Evolutionary conservation across 768 basidiomycete species (phyloP).

Genomic region (Mycena amicta): DNA sequence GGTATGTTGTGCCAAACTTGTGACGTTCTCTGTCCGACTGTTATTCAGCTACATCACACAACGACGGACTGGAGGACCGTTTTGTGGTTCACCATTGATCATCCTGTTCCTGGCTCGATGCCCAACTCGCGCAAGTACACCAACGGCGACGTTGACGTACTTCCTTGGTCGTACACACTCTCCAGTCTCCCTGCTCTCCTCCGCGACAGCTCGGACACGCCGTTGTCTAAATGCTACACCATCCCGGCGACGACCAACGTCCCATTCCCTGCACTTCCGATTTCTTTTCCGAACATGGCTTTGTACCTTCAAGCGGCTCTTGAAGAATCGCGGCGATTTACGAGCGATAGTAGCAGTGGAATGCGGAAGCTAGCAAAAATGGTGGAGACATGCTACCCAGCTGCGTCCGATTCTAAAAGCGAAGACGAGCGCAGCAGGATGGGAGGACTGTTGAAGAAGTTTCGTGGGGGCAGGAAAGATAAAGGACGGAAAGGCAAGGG

Average conservation of each 20-base stretch:
- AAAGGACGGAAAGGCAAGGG: slow-evolving; percentile 42
- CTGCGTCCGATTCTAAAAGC: slow-evolving; percentile 27
- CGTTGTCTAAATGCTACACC: slow-evolving; percentile 69
- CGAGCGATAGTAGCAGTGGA: slow-evolving; percentile 61
- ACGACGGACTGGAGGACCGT: slow-evolving; percentile 72
- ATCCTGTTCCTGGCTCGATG: slow-evolving; percentile 53
- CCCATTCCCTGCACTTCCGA: slow-evolving; percentile 72
- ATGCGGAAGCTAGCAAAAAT: slow-evolving; percentile 70
- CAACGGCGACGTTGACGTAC: slow-evolving; percentile 60
- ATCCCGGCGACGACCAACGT: slow-evolving; percentile 61
- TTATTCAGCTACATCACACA: slow-evolving; percentile 55
- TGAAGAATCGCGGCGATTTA: slow-evolving; percentile 64
- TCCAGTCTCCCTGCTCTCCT: slow-evolving; percentile 62
- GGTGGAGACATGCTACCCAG: slow-evolving; percentile 68
- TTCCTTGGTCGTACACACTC: slow-evolving; percentile 75
- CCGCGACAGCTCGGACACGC: slow-evolving; percentile 63
- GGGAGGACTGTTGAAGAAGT: slow-evolving; percentile 59
- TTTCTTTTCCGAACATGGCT: slow-evolving; percentile 75
- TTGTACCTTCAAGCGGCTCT: slow-evolving; percentile 74
- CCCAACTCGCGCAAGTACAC: slow-evolving; percentile 50
- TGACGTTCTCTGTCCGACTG: background rate
- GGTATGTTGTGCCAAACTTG: slow-evolving; percentile 41
- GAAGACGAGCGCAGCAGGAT: slow-evolving; percentile 46
- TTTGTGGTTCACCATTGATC: slow-evolving; percentile 77
- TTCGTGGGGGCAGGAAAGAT: slow-evolving; percentile 46